Conservation (phyloP, 2,329 filamentous ascomycete species). For the Pestalotiopsis sp. region DNA sequence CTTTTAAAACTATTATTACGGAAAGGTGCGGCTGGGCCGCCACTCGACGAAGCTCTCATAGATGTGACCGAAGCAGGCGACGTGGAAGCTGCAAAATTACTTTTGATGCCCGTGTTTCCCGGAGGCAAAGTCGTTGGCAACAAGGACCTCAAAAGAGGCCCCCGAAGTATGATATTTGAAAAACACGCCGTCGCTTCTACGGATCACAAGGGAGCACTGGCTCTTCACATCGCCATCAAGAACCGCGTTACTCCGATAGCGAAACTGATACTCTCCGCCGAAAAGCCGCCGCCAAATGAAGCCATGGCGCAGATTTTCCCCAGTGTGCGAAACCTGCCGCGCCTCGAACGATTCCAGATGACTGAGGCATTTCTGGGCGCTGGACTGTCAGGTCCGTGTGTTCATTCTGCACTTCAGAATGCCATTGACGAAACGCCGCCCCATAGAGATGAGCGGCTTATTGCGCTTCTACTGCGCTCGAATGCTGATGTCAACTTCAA, state of each 20-base stretch:
- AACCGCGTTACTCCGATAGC: conserved; percentile 47
- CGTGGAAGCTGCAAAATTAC: conserved; percentile 46
- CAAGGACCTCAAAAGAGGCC: conserved; percentile 29
- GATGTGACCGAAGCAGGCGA: conserved; percentile 53
- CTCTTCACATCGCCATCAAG: conserved; percentile 51
- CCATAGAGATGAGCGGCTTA: conserved; percentile 51
- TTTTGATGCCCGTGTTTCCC: conserved; percentile 52
- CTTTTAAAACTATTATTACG: conserved; percentile 49
- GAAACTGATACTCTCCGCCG: conserved; percentile 44
- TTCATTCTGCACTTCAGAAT: conserved; percentile 54
- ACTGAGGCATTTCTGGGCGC: conserved; percentile 52
- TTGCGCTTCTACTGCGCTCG: conserved; percentile 53
- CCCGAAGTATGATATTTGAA: conserved; percentile 36
- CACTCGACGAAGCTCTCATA: conserved; percentile 53
- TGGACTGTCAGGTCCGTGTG: conserved; percentile 46
- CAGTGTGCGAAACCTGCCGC: conserved; percentile 44
- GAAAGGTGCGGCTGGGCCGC: conserved; percentile 51
- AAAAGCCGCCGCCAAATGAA: conserved; percentile 45
- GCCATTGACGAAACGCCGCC: conserved; percentile 52
- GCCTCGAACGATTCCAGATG: conserved; percentile 48
- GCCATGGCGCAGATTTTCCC: conserved; percentile 54
- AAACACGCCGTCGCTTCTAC: conserved; percentile 55
- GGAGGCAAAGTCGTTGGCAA: conserved; percentile 30
- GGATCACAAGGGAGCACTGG: conserved; percentile 53
- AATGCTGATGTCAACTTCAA: conserved; percentile 58